phyloP scores from a whole-genome alignment of 1,284 basidiomycete genomes.

The Ceratobasidium sp. region DNA sequence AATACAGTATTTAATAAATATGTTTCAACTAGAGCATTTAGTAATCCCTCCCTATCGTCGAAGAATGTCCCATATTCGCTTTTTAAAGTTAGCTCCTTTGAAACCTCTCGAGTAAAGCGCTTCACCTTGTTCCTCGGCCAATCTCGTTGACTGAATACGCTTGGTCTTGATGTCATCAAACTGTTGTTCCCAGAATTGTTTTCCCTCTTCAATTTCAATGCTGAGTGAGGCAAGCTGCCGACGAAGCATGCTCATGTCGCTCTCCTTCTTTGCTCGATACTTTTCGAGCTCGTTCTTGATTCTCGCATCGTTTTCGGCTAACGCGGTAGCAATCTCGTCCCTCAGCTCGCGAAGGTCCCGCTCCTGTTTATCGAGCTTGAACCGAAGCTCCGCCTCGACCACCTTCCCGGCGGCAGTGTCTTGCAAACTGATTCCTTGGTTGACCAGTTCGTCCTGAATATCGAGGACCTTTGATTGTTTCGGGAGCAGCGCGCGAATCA shows the following conservation, averaged over 20 bases:
- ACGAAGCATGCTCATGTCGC: slow-evolving; percentile 12
- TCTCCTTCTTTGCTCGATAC: slow-evolving; percentile 22
- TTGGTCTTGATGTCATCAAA: slow-evolving; percentile 25
- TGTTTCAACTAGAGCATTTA: background rate
- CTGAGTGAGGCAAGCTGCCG: slow-evolving; percentile 4
- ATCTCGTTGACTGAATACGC: slow-evolving; percentile 30
- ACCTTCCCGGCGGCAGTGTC: slow-evolving; percentile 17
- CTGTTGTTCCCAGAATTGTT: slow-evolving; percentile 28
- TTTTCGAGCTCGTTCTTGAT: slow-evolving; percentile 12
- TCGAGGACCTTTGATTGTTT: background rate
- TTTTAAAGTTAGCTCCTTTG: background rate
- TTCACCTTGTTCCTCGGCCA: slow-evolving; percentile 38
- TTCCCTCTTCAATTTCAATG: slow-evolving; percentile 33
- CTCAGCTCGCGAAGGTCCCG: slow-evolving; percentile 11
- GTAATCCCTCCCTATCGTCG: slow-evolving; percentile 17
- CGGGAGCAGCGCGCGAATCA: slow-evolving; percentile 13
- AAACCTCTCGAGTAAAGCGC: background rate
- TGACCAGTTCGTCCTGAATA: background rate
- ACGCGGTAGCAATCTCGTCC: background rate
- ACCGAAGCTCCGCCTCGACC: slow-evolving; percentile 27
- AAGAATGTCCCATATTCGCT: slow-evolving; percentile 16
- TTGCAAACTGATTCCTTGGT: background rate
- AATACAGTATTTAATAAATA: slow-evolving; percentile 18
- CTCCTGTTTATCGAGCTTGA: slow-evolving; percentile 30
- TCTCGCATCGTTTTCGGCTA: background rate